Conservation (phyloP, 495 filamentous ascomycete species). For the Neurospora intermedia region DNA sequence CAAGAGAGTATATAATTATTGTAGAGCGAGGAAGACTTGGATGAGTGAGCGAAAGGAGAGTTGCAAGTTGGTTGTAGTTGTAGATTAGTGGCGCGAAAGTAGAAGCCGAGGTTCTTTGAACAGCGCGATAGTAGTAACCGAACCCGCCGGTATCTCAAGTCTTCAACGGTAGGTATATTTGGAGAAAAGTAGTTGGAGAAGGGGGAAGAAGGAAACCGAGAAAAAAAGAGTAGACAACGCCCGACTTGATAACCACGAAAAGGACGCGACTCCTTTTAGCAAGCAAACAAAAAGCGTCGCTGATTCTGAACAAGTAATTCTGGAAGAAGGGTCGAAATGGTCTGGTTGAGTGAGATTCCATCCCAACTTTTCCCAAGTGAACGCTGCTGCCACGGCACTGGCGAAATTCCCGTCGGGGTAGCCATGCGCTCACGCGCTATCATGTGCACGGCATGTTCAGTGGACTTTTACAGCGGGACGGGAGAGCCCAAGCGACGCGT, state of each 20-base stretch:
- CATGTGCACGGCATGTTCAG: neutral
- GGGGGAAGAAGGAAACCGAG: neutral
- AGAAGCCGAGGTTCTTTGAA: neutral
- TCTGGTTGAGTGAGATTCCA: neutral
- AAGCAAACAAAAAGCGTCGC: neutral
- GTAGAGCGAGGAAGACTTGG: neutral
- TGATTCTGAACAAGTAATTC: neutral
- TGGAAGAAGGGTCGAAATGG: neutral
- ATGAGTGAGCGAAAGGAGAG: neutral
- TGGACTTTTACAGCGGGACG: neutral
- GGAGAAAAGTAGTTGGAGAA: neutral
- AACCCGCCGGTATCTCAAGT: neutral
- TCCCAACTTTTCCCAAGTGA: neutral
- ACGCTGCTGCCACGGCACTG: neutral
- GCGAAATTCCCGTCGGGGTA: neutral
- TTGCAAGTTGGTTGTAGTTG: neutral
- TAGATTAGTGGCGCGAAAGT: neutral
- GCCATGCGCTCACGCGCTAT: neutral
- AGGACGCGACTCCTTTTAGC: neutral
- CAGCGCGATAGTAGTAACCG: neutral
- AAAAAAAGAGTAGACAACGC: neutral
- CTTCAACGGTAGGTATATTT: neutral
- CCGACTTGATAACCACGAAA: neutral
- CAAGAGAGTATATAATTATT: conserved; percentile 1
- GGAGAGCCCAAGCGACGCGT: neutral